Evolutionary conservation across 306 rosid genomes (phyloP).

Genomic region (Quercus gilva): DNA sequence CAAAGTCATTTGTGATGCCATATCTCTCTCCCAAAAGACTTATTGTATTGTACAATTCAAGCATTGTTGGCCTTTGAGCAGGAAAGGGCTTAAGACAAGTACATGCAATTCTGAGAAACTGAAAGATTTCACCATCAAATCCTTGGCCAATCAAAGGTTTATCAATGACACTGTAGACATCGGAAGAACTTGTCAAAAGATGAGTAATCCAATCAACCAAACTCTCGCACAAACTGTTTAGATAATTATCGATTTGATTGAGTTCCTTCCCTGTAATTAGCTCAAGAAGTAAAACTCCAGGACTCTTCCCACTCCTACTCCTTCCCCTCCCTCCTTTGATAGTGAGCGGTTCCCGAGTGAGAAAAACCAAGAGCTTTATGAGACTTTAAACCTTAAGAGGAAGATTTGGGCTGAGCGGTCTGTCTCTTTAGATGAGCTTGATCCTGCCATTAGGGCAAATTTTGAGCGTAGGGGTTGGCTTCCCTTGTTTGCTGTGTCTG

Average conservation of each 20-base stretch:
- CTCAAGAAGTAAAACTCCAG: conserved; percentile 39
- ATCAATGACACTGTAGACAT: conserved; percentile 8
- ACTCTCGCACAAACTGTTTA: too few species aligned
- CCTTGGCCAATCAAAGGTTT: conserved; percentile 16
- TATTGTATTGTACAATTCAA: conserved; percentile 27
- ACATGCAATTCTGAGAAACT: conserved; percentile 23
- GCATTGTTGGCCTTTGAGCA: conserved; percentile 36
- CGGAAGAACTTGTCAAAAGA: neutral
- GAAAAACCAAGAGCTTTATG: too few species aligned
- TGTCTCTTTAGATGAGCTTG: too few species aligned
- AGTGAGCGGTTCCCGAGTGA: too few species aligned
- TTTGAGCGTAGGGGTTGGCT: too few species aligned
- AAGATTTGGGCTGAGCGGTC: too few species aligned
- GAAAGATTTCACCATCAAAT: conserved; percentile 20
- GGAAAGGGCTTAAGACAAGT: conserved; percentile 26
- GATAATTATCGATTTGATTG: neutral
- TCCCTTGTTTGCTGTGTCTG: too few species aligned
- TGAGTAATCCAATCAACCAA: too few species aligned
- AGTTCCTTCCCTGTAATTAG: conserved; percentile 13
- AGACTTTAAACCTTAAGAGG: too few species aligned
- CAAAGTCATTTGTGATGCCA: neutral
- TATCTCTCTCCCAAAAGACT: neutral
- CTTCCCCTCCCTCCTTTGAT: too few species aligned
- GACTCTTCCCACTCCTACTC: too few species aligned
- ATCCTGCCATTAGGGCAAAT: too few species aligned